Evolutionary conservation across 352 stramenopile genomes (phyloP).

Genomic region (Globisporangium lucens): DNA sequence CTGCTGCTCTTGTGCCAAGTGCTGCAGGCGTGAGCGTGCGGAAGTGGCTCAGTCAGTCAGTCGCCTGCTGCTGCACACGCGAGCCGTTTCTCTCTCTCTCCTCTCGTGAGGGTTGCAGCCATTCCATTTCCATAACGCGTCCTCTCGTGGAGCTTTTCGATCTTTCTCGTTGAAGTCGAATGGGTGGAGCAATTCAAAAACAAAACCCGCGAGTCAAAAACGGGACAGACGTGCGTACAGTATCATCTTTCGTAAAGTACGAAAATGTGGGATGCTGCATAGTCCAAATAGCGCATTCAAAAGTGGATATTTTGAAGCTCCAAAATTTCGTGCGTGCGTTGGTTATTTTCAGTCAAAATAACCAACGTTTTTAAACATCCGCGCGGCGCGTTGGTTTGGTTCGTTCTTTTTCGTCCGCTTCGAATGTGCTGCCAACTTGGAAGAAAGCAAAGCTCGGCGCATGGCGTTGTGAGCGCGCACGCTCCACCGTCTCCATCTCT

Average conservation of each 20-base stretch:
- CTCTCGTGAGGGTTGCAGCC: no score
- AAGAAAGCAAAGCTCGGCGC: not conserved
- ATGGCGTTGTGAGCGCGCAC: not conserved
- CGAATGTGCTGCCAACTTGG: not conserved
- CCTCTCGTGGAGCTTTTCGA: no score
- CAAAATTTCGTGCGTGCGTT: not conserved
- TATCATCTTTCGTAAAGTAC: no score
- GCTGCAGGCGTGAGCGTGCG: not conserved
- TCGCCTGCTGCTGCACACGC: not conserved
- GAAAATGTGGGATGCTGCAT: no score
- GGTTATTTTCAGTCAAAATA: not conserved
- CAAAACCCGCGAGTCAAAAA: no score
- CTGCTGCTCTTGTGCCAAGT: not conserved
- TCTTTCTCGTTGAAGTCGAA: no score
- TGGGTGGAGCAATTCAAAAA: no score
- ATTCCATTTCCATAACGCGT: no score
- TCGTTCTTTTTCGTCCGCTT: conserved; percentile 1
- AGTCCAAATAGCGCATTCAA: not conserved
- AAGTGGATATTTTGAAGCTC: not conserved
- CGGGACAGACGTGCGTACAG: no score
- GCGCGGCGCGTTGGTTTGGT: not conserved
- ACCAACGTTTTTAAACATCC: not conserved
- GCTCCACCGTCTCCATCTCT: not conserved
- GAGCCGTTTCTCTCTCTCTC: not conserved
- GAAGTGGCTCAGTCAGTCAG: not conserved